Evolutionary conservation across 148 eudicot species (phyloP), one percentile per base, ranked within the genome.

Genomic region (Fallopia convolvulus): DNA sequence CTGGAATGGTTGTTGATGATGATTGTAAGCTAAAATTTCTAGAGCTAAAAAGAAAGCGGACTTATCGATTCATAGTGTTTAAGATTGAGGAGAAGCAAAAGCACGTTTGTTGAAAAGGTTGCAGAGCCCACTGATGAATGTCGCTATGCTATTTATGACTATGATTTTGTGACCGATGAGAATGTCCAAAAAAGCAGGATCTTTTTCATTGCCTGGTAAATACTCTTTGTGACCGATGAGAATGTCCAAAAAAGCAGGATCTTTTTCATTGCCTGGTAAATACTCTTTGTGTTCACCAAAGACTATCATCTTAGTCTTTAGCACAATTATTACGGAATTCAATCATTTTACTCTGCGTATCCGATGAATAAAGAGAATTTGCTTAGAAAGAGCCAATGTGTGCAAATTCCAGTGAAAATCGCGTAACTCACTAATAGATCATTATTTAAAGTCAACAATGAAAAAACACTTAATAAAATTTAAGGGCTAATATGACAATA

Each of bases 1-100:
- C 96, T 20, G 98, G 98, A 21, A 89, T 93, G 89, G 98, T 93
- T 74, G 96, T 93, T 79, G 91, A 91, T 66, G 98, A 93, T 83
- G 96, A 93, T n/a, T 93, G 98, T 87, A 93, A 93, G 85, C 89
- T 93, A 76, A 91, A 84, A 72, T 93, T 93, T 78, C 61, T 93
- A 89, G 98, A 93, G 79, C 76, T 93, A 84, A 93, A 93, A 81
- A 89, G 93, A 33, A 93, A 93, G 82, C 88, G 98, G 65, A 85
- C 90, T 74, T 78, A 84, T 77, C 93, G 98, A 50, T 93, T 84
- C 83, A 89, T 93, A 44, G 89, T 91, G 33, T 93, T 58, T 53
- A 93, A 93, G 91, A 91, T 93, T 12, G 98, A 93, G 81, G 90
- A 88, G 85, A 83, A 89, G 74, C 89, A 86, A 78, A 93, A 93